Conservation (phyloP, 495 filamentous ascomycete species). For the Lophium mytilinum region DNA sequence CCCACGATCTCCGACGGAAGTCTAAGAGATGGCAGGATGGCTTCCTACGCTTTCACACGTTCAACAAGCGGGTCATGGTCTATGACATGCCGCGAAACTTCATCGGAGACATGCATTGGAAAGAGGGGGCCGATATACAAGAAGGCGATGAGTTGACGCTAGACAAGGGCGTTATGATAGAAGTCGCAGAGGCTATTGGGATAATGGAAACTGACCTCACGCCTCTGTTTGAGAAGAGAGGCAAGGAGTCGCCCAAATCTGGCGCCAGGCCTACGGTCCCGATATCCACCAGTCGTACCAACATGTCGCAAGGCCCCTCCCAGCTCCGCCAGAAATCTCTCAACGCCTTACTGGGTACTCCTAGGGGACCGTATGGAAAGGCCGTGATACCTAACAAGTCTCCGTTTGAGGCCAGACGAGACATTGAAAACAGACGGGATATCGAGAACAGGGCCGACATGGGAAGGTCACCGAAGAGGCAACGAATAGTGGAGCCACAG, state of each 20-base stretch:
- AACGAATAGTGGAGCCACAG: slow-evolving; percentile 24
- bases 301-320: slow-evolving; percentile 5
- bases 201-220: slow-evolving; percentile 68
- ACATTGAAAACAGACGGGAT: slow-evolving; percentile 31
- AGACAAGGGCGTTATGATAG: slow-evolving; percentile 65
- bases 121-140: slow-evolving; percentile 51
- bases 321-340: slow-evolving; percentile 45
- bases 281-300: background rate
- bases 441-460: slow-evolving; percentile 23
- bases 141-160: slow-evolving; percentile 77
- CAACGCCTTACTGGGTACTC: slow-evolving; percentile 51
- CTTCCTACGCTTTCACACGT: slow-evolving; percentile 74
- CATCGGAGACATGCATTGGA: slow-evolving; percentile 80
- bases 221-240: slow-evolving; percentile 59
- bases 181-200: slow-evolving; percentile 69
- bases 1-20: slow-evolving; percentile 73
- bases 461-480: slow-evolving; percentile 43
- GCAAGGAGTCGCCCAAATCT: slow-evolving; percentile 34
- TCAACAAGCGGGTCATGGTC: slow-evolving; percentile 88
- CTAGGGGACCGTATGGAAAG: slow-evolving; percentile 41
- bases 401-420: slow-evolving; percentile 41
- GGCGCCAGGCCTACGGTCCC: background rate
- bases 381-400: slow-evolving; percentile 35
- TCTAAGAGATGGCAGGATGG: slow-evolving; percentile 93
- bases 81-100: slow-evolving; percentile 74